phyloP scores from a whole-genome alignment of 805 yeast species.

The Pichia cephalocereana region DNA sequence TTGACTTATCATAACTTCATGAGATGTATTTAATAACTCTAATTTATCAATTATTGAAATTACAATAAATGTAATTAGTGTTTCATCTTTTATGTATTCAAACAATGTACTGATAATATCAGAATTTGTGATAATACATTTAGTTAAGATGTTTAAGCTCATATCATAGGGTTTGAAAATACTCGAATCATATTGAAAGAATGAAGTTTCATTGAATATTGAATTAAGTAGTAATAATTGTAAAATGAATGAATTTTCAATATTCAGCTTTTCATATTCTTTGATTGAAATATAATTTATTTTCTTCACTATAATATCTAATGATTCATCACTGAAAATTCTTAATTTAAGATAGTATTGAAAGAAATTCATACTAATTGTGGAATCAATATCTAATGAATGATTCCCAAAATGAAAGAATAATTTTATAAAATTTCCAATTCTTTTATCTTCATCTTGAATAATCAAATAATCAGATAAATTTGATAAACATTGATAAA shows the following conservation, averaged over 20 bases:
- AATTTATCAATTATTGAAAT: constrained; percentile 18
- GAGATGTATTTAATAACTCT: constrained; percentile 11
- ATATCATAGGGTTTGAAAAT: not conserved
- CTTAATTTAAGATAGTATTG: not conserved
- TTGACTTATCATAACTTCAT: constrained; percentile 14
- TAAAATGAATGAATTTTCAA: not conserved
- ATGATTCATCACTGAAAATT: not conserved
- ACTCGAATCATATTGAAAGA: not conserved
- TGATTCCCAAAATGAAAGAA: constrained; percentile 31
- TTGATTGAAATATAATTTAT: not conserved
- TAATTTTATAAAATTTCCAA: constrained; percentile 38
- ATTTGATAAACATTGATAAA: not conserved
- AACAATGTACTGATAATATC: not conserved
- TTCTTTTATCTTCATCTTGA: constrained; percentile 25
- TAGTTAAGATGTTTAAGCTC: constrained; percentile 1
- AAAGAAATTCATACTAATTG: not conserved
- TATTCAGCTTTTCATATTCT: not conserved
- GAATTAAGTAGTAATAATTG: not conserved
- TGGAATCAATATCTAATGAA: not conserved
- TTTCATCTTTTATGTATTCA: constrained; percentile 4
- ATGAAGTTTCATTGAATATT: not conserved
- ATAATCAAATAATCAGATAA: not conserved
- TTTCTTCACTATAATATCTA: not conserved
- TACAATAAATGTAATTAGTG: constrained; percentile 1
- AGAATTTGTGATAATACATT: not conserved